phyloP scores from a whole-genome alignment of 2,329 filamentous ascomycete species.

The Fusarium pseudonygamai region DNA sequence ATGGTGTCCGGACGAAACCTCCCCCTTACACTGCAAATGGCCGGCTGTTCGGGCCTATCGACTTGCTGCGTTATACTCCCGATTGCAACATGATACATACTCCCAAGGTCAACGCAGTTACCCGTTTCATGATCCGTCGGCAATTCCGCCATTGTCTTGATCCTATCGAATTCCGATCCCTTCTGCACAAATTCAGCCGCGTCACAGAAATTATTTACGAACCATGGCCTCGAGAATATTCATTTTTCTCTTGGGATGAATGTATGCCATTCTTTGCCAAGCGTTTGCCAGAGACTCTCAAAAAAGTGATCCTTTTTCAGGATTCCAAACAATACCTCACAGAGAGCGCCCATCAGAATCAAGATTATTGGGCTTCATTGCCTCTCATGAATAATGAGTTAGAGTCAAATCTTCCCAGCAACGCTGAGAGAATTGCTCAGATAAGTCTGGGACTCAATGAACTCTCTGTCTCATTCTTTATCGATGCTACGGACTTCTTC shows the following conservation, averaged over 20 bases:
- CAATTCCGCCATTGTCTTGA: background rate
- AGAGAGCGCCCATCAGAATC: background rate
- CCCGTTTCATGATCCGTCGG: slow-evolving; percentile 1
- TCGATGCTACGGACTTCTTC: background rate
- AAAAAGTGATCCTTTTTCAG: background rate
- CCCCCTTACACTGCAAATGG: background rate
- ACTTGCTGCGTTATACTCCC: background rate
- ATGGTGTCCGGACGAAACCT: background rate
- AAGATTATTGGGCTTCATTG: background rate
- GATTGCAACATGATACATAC: background rate
- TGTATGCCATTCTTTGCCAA: background rate
- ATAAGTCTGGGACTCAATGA: background rate
- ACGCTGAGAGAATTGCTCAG: background rate
- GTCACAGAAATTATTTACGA: background rate
- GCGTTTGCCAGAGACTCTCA: background rate
- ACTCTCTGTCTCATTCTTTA: background rate
- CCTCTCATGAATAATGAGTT: too few relatives aligned
- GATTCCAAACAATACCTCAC: background rate
- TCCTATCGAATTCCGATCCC: background rate
- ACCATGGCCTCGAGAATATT: background rate
- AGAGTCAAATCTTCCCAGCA: background rate
- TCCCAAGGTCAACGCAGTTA: background rate
- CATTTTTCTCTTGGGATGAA: too few relatives aligned
- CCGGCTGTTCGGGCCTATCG: background rate
- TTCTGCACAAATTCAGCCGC: background rate